phyloP scores from a whole-genome alignment of 805 yeast genomes.

The Suhomyces emberorum region DNA sequence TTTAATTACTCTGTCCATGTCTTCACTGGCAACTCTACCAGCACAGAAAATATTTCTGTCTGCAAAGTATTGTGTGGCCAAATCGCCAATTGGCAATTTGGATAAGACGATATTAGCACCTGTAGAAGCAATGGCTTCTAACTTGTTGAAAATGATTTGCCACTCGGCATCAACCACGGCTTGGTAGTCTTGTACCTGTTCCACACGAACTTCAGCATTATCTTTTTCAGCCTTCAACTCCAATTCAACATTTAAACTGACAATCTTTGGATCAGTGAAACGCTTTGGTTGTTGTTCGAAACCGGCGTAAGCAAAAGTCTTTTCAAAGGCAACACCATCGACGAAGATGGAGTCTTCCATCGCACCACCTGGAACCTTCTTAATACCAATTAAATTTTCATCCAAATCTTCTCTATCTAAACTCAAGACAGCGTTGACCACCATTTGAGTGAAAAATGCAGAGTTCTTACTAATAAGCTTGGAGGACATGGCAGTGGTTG shows the following conservation, averaged over 20 bases:
- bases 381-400: constrained; percentile 88
- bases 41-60: constrained; percentile 96
- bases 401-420: constrained; percentile 83
- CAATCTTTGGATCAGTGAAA: constrained; percentile 74
- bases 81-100: constrained; percentile 94
- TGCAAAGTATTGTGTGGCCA: constrained; percentile 98
- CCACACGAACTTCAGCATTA: constrained; percentile 96
- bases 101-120: constrained; percentile 94
- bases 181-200: constrained; percentile 90
- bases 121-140: constrained; percentile 73
- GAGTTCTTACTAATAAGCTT: constrained; percentile 87
- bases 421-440: constrained; percentile 88
- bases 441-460: constrained; percentile 90
- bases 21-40: constrained; percentile 86
- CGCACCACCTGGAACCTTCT: constrained; percentile 93
- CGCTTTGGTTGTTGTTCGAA: constrained; percentile 97
- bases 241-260: constrained; percentile 85
- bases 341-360: constrained; percentile 89
- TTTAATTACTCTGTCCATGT: constrained; percentile 84
- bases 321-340: constrained; percentile 95
- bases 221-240: constrained; percentile 98
- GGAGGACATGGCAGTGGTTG: constrained; percentile 96
- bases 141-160: constrained; percentile 85
- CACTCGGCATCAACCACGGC: constrained; percentile 99
- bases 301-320: constrained; percentile 96